Evolutionary conservation across 306 rosid genomes (phyloP), one percentile per base, ranked within the genome.

Genomic region (Fagus crenata): DNA sequence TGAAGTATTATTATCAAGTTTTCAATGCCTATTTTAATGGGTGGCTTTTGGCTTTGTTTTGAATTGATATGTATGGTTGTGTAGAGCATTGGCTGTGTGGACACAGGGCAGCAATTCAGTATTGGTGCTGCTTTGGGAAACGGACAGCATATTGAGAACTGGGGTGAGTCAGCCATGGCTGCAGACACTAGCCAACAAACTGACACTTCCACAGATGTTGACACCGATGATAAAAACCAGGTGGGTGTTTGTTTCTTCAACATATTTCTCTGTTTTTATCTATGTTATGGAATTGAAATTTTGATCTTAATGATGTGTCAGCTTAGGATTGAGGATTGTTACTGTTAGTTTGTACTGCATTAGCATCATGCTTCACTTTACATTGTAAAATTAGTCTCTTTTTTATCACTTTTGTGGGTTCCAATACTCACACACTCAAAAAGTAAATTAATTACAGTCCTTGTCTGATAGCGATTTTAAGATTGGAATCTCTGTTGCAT

Each of bases 201-300:
- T 79, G 92, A 90, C 85, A 85, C 91, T 71, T 93, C 93, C 36
- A 89, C 96, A 32, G 92, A 93, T 77, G 81, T 93, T 33, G 93
- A 92, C 72, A 86, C 74, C 2, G 96, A 90, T 73, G 93, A 87
- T 49, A 89, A 80, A 80, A 76, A 71, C 61, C 89, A 77, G 59
- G 93, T 93, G 40, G 1, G 77, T 49, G 1, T 49, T 9, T 67
- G 15, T 72, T 73, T 85, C 43, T 77, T 39, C 7, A 6, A 13
- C 54, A 33, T 4, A 4, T 67, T 33, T 22, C 42, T 67, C 59
- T 14, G 36, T 58, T 46, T 78, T 39, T 46, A 60, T 68, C 22
- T 18, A 41, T 71, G 53, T 37, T 15, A 5, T 31, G 33, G 4
- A 35, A 33, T 28, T 9, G 80, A 67, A 72, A 70, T 53, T 71